Conservation (phyloP, 2,329 filamentous ascomycete genomes). For the Colletotrichum lindemuthianum region DNA sequence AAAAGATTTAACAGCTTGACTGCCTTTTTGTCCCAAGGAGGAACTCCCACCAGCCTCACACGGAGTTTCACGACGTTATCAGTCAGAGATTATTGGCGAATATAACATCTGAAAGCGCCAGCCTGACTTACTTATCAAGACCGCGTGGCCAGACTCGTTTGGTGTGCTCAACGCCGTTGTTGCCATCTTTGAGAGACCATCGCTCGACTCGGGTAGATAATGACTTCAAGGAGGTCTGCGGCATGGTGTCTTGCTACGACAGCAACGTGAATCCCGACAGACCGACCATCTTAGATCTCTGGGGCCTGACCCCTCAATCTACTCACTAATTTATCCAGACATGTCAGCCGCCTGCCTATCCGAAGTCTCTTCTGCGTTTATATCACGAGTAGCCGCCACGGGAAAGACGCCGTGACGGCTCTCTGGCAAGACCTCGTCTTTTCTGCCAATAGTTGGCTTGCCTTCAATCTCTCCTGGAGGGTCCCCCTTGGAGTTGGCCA, state of each 20-base stretch:
- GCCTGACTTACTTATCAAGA: no score
- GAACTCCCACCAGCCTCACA: no score
- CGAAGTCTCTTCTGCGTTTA: constrained; percentile 49
- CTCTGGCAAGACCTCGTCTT: constrained; percentile 63
- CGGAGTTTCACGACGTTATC: no score
- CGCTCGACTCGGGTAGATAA: constrained; percentile 69
- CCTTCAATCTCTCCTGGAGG: constrained; percentile 69
- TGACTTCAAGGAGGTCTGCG: constrained; percentile 71
- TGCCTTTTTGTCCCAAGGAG: no score
- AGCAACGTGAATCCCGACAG: constrained; percentile 70
- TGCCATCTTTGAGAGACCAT: constrained; percentile 5
- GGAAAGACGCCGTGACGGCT: constrained; percentile 61
- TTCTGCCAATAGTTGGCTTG: constrained; percentile 67
- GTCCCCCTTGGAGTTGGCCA: constrained; percentile 62
- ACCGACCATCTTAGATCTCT: constrained; percentile 63
- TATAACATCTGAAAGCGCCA: no score
- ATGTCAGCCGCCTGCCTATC: constrained; percentile 39
- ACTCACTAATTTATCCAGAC: constrained; percentile 40
- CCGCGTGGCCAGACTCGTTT: no score
- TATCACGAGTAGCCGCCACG: constrained; percentile 58
- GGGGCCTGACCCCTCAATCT: constrained; percentile 34
- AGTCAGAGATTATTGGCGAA: no score
- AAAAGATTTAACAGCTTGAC: no score
- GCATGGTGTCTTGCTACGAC: constrained; percentile 72
- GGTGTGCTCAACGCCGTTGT: not conserved